Base-by-base conservation (phyloP, 2,329 filamentous ascomycete genomes). In the Alternaria longipes region DNA sequence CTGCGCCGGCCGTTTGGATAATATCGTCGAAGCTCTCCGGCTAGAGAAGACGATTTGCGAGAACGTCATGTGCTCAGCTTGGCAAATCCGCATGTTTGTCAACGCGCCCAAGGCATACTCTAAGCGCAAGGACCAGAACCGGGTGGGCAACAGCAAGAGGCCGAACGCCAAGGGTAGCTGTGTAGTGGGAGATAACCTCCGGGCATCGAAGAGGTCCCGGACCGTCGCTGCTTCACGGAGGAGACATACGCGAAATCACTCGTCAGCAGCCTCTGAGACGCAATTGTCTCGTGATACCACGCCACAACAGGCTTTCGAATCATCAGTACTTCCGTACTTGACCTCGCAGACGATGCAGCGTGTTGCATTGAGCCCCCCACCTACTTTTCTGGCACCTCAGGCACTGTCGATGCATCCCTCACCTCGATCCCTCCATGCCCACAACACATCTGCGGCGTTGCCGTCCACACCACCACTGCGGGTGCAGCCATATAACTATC, bases 11-110 rank as follows among this genome's bases (percentile, higher is more conserved):
- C 66, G 75, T 3, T 54, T 78, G 11, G 66, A 73, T 5, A 76
- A 74, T 30, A 68, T 78, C 52, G 67, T 78, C 18, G 54, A 60
- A 14, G 74, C 70, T 1, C 67, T 78, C 1, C 69, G 74, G 62
- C 69, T 73, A 32, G 75, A 78, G 53, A 78, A 77, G 64, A 76
- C 75, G 0, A 75, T 78, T 16, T 77, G 75, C 55, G 75, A 78
- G 42, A 75, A 78, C 51, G 74, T 78, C 16, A 76, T 78, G 68
- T 72, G 66, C 57, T 77, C 74, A 1, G 74, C 73, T 3, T 72
- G 73, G 42, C 74, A 77, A 56, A 76, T 77, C 44, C 67, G 75
- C 7, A 78, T 78, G 75, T 78, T 78, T 34, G 74, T 78, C 16
- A 78, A 78, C 36, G 75, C 75, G 7, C 75, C 75, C 0, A 71